These are phyloP conservation scores for Salix suchowensis DNA, from an alignment of 345 rosid genomes.

Conservation along the genomic window DNA sequence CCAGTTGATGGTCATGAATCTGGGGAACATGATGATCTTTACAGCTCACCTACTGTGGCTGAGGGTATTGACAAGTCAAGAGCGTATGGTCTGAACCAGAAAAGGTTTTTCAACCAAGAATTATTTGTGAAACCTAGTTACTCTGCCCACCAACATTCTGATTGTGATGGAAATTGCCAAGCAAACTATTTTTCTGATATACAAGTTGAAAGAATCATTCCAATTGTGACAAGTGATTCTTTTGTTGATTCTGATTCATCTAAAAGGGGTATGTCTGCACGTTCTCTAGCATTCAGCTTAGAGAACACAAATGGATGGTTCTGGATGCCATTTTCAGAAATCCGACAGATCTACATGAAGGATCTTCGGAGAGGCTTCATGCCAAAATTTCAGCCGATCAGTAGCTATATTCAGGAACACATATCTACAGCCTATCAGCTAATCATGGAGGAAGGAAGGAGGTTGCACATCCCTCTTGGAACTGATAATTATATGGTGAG, in stretches of 20 bases:
- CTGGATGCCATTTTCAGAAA: constrained; percentile 77
- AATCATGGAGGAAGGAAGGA: constrained; percentile 65
- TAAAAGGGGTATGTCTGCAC: constrained; percentile 25
- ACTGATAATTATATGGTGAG: constrained; percentile 53
- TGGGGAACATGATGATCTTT: constrained; percentile 17
- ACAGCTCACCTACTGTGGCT: constrained; percentile 13
- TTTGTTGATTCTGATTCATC: constrained; percentile 20
- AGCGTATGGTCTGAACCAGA: constrained; percentile 9
- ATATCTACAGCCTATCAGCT: constrained; percentile 45
- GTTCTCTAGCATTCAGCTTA: constrained; percentile 37
- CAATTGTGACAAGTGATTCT: constrained; percentile 28
- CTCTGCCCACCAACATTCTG: constrained; percentile 11
- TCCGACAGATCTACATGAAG: constrained; percentile 44
- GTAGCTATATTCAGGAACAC: constrained; percentile 37
- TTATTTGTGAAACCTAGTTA: not conserved
- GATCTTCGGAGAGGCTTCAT: constrained; percentile 57
- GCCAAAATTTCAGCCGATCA: constrained; percentile 46
- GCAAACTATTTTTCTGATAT: constrained; percentile 21
- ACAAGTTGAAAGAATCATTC: constrained; percentile 35
- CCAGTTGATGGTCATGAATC: constrained; percentile 36
- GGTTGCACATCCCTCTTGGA: constrained; percentile 66
- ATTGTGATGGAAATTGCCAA: constrained; percentile 9
- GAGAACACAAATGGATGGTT: constrained; percentile 61
- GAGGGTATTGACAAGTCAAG: constrained; percentile 29
- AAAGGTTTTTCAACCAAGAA: constrained; percentile 8